Percentiles rank a stretch among this genome's conserved stretches.
These are phyloP conservation scores for Zygotorulaspora florentina DNA, from an alignment of 805 yeast species.

Conservation along the genomic window DNA sequence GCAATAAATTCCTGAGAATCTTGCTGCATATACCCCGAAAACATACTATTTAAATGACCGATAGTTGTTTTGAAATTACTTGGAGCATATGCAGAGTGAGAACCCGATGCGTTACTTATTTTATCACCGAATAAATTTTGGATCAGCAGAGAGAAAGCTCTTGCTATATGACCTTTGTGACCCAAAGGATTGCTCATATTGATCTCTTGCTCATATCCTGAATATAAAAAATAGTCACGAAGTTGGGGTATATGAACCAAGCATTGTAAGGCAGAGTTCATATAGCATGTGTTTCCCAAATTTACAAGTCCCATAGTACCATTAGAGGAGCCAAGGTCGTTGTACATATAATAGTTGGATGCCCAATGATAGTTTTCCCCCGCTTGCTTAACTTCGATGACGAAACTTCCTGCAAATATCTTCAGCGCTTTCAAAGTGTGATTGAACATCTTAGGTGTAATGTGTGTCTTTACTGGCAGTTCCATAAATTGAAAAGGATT, in stretches of 20 bases:
- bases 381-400: conserved; percentile 33
- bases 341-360: conserved; percentile 33
- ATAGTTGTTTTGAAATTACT: conserved; percentile 71
- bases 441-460: conserved; percentile 21
- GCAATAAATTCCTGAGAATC: conserved; percentile 94
- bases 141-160: conserved; percentile 66
- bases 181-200: conserved; percentile 82
- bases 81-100: conserved; percentile 48
- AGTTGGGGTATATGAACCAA: conserved; percentile 81
- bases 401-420: conserved; percentile 28
- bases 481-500: conserved; percentile 31
- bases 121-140: conserved; percentile 49
- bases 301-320: conserved; percentile 64
- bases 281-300: conserved; percentile 87
- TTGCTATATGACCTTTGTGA: conserved; percentile 74
- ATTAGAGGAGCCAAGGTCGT: conserved; percentile 32
- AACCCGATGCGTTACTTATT: conserved; percentile 14
- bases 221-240: conserved; percentile 64
- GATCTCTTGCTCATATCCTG: conserved; percentile 58
- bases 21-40: conserved; percentile 85
- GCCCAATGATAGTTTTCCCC: conserved; percentile 36
- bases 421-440: conserved; percentile 22
- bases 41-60: conserved; percentile 77
- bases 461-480: conserved; percentile 19
- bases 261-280: conserved; percentile 94